phyloP scores from a whole-genome alignment of 2,329 filamentous ascomycete genomes.

The Paecilomyces formosus region DNA sequence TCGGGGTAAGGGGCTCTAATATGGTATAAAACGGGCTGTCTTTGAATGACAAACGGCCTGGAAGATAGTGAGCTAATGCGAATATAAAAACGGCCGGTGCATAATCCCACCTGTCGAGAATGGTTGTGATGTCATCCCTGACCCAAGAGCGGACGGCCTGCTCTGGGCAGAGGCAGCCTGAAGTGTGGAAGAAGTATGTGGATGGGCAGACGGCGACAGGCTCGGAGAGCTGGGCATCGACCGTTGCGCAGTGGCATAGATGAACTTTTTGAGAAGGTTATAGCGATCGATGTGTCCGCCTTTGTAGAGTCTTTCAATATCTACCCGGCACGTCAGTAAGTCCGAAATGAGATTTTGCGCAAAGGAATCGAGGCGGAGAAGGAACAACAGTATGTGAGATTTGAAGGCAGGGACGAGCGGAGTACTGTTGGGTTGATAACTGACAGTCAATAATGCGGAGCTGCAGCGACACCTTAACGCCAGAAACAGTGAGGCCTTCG shows the following conservation, averaged over 20 bases:
- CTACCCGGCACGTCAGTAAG: conserved; percentile 6
- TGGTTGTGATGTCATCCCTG: conserved; percentile 23
- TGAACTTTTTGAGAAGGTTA: conserved; percentile 24
- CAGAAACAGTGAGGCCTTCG: conserved; percentile 69
- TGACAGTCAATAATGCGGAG: conserved; percentile 68
- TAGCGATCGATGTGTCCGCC: conserved; percentile 18
- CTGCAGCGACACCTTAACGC: conserved; percentile 79
- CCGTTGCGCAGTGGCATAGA: conserved; percentile 21
- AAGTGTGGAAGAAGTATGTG: conserved; percentile 16
- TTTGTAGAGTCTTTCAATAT: conserved; percentile 19
- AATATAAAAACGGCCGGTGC: background rate
- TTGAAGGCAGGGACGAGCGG: conserved; percentile 1
- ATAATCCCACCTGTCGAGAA: conserved; percentile 19
- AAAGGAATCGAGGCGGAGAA: conserved; percentile 2
- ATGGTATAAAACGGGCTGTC: conserved; percentile 80
- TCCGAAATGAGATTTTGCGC: background rate
- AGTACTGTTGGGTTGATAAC: conserved; percentile 29
- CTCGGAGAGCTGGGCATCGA: conserved; percentile 19
- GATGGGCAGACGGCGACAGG: conserved; percentile 14
- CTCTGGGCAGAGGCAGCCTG: conserved; percentile 19
- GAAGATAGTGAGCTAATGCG: conserved; percentile 23
- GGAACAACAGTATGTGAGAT: conserved; percentile 49
- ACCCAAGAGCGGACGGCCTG: conserved; percentile 17
- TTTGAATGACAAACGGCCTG: conserved; percentile 54
- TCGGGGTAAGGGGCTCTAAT: conserved; percentile 54